A percentile compares a stretch with the other conserved stretches of the same genome.
These are phyloP conservation scores for Pleurotus citrinopileatus DNA, from an alignment of 768 basidiomycete species.

Conservation along the genomic window DNA sequence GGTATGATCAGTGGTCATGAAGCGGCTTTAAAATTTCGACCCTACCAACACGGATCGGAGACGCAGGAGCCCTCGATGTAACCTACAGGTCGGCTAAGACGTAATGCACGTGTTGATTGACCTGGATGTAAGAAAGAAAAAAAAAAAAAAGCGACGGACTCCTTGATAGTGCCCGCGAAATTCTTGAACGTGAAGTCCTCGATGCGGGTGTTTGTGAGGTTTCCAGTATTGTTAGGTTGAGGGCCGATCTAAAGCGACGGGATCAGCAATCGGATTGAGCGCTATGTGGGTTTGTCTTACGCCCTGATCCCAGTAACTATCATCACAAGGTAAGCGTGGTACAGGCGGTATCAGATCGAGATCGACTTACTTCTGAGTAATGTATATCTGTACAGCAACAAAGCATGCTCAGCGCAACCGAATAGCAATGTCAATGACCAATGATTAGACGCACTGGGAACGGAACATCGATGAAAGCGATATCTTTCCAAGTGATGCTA, in stretches of 20 bases:
- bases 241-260: conserved; percentile 31
- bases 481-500: conserved; percentile 60
- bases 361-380: conserved; percentile 65
- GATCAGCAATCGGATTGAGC: background rate
- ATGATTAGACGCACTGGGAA: conserved; percentile 43
- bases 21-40: background rate
- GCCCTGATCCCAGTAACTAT: conserved; percentile 64
- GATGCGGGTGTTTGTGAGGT: conserved; percentile 50
- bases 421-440: too few relatives aligned
- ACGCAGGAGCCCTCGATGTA: conserved; percentile 60
- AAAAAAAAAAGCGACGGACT: conserved; percentile 25
- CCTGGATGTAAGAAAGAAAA: background rate
- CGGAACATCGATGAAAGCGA: conserved; percentile 46
- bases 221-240: conserved; percentile 37
- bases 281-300: conserved; percentile 23
- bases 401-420: too few relatives aligned
- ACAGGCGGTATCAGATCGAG: too few relatives aligned
- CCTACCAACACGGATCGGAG: conserved; percentile 55
- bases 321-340: too few relatives aligned
- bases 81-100: conserved; percentile 15
- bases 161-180: conserved; percentile 50
- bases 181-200: conserved; percentile 53
- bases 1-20: background rate
- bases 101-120: background rate
- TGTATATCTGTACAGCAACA: conserved; percentile 45